A percentile compares a stretch with the other conserved stretches of the same genome.
Evolutionary conservation across 139 green algal genomes (phyloP).

Genomic region (Coelastrella sp.): DNA sequence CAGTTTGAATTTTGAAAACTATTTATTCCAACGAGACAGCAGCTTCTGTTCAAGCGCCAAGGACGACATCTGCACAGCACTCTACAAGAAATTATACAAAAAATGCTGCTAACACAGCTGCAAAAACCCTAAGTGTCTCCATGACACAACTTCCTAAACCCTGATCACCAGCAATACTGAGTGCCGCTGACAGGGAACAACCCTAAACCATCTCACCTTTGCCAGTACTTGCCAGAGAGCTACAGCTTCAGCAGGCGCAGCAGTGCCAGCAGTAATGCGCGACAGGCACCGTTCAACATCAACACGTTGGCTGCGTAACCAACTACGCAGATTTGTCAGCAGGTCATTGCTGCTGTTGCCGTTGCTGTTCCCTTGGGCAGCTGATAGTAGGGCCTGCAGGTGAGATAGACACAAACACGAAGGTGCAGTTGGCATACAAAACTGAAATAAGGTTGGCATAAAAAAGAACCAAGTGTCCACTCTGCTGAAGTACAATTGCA

Average conservation of each 20-base stretch:
- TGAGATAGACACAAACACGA: background rate
- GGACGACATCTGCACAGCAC: no score
- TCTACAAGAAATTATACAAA: no score
- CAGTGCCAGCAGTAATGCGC: slow-evolving; percentile 81
- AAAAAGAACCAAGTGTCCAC: background rate
- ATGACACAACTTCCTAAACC: no score
- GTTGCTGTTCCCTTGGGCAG: background rate
- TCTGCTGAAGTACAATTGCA: background rate
- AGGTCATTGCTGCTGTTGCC: slow-evolving; percentile 15
- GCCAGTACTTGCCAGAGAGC: slow-evolving; percentile 59
- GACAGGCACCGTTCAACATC: slow-evolving; percentile 86
- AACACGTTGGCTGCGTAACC: slow-evolving; percentile 29
- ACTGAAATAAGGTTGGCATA: no score
- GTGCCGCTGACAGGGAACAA: background rate
- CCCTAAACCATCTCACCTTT: background rate
- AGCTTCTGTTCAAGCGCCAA: no score
- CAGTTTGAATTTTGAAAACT: no score
- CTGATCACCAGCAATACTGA: no score
- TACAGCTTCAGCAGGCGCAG: slow-evolving; percentile 82
- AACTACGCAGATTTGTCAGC: slow-evolving; percentile 45
- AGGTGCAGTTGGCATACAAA: no score
- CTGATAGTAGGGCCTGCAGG: slow-evolving; percentile 3
- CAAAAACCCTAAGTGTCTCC: no score
- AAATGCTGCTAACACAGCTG: no score
- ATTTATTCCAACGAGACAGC: no score